Percentiles rank a stretch among this genome's conserved stretches.
Conservation (phyloP, 2,329 filamentous ascomycete species). For the Hypocreales sp. region DNA sequence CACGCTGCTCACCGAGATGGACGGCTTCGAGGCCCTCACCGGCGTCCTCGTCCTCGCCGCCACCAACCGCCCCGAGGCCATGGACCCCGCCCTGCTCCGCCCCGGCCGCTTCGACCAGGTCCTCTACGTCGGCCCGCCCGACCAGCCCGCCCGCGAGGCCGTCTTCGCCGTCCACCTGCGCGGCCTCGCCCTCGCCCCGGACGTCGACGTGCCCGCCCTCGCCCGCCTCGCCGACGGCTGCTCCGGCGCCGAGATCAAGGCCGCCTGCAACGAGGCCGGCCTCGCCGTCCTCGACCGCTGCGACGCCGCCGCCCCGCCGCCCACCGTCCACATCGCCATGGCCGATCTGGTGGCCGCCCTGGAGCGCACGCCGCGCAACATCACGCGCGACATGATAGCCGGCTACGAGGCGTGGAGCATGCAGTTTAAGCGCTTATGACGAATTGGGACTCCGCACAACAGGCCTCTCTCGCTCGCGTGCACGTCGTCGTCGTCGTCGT, state of each 20-base stretch:
- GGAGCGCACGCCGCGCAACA: slow-evolving; percentile 34
- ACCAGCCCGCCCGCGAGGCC: slow-evolving; percentile 54
- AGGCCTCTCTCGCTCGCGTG: too few species aligned
- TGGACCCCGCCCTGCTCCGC: slow-evolving; percentile 75
- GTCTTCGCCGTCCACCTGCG: slow-evolving; percentile 57
- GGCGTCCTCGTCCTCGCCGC: slow-evolving; percentile 80
- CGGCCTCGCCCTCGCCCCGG: slow-evolving; percentile 40
- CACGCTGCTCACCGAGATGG: slow-evolving; percentile 86
- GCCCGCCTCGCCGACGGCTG: slow-evolving; percentile 56
- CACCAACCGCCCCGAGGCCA: slow-evolving; percentile 75
- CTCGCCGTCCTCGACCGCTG: slow-evolving; percentile 23
- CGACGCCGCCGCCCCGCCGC: slow-evolving; percentile 4
- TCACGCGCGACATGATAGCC: slow-evolving; percentile 41
- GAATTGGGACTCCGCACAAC: not conserved
- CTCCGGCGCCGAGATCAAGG: slow-evolving; percentile 68
- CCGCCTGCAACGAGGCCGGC: slow-evolving; percentile 31
- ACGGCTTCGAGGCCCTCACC: slow-evolving; percentile 73
- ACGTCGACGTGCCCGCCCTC: slow-evolving; percentile 50
- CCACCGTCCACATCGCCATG: slow-evolving; percentile 21
- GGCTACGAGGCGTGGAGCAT: slow-evolving; percentile 42
- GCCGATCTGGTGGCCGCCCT: slow-evolving; percentile 28
- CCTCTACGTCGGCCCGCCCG: slow-evolving; percentile 74
- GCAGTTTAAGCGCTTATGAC: slow-evolving; percentile 16
- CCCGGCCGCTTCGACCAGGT: slow-evolving; percentile 75
- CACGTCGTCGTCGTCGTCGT: too few species aligned